Evolutionary conservation across 257 asterid species (phyloP).

Genomic region (Sherardia arvensis): DNA sequence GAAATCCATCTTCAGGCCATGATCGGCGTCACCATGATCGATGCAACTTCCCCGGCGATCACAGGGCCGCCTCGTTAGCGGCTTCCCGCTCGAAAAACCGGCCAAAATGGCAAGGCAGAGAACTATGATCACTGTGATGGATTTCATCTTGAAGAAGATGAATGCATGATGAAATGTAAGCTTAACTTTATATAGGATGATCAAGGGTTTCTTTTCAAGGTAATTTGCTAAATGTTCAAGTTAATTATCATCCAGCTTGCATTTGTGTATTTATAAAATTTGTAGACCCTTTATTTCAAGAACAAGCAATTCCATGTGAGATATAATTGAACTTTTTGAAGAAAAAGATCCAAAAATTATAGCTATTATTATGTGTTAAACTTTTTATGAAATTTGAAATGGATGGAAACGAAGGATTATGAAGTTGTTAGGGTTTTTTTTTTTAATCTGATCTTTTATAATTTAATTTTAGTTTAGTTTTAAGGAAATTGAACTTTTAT

Average conservation of each 20-base stretch:
- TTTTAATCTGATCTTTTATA: no score
- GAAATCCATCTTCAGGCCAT: conserved; percentile 11
- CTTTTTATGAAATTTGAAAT: no score
- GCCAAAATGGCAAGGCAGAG: conserved; percentile 1
- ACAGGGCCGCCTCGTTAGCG: not conserved
- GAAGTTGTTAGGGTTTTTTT: no score
- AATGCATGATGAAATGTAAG: not conserved
- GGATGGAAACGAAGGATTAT: no score
- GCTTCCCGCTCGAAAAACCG: conserved; percentile 3
- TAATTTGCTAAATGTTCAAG: not conserved
- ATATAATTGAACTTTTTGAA: no score
- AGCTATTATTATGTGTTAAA: no score
- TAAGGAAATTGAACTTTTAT: no score
- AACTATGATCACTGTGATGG: not conserved
- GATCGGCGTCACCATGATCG: not conserved
- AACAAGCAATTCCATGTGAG: not conserved
- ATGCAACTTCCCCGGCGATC: not conserved
- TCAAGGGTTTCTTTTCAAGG: not conserved
- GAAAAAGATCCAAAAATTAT: no score
- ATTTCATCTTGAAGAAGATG: not conserved
- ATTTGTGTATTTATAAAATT: not conserved
- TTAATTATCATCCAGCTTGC: not conserved
- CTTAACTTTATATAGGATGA: not conserved
- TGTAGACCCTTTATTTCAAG: not conserved
- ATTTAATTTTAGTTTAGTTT: no score